Evolutionary conservation across 345 rosid species (phyloP), one percentile per base, ranked within the genome.

Genomic region (Populus pruinosa): DNA sequence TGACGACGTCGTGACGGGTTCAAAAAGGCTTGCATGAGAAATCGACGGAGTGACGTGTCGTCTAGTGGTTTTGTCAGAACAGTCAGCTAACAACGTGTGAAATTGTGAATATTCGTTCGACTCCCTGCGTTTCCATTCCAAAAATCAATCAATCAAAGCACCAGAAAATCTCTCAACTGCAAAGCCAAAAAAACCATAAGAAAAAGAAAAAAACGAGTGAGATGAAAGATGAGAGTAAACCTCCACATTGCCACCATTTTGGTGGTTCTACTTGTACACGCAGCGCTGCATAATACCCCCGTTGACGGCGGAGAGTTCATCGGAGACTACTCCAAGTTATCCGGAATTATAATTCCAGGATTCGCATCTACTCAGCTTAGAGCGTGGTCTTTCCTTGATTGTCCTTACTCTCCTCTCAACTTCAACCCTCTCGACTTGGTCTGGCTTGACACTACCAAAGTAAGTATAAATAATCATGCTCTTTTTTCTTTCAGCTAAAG

Each of bases 321-420:
- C 77, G 90, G 91, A 41, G 88, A 90, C 78, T 89, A 89, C 86
- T 88, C 93, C 44, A 90, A 87, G 89, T 80, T 93, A 14, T 96
- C 99, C 14, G 99, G 99, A 79, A 90, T 96, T 72, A 92, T 96
- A 86, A 96, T 96, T 16, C 99, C 98, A 13, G 99, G 97, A 63
- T 96, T 96, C 81, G 99, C 99, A 36, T 96, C 98, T 71, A 89
- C 98, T 81, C 99, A 94, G 97, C 85, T 96, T 12, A 82, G 99
- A 77, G 99, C 98, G 14, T 96, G 99, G 99, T 96, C 99, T 64
- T 87, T 94, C 76, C 98, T 96, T 67, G 98, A 96, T 88, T 96
- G 99, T 71, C 98, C 99, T 1, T 93, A 88, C 87, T 84, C 94
- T 56, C 99, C 99, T 25, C 93, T 96, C 83, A 97, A 96, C 87